Percentiles rank a stretch among this genome's conserved stretches.
Evolutionary conservation across 805 yeast species (phyloP).

Genomic region (Torulaspora microellipsoides): DNA sequence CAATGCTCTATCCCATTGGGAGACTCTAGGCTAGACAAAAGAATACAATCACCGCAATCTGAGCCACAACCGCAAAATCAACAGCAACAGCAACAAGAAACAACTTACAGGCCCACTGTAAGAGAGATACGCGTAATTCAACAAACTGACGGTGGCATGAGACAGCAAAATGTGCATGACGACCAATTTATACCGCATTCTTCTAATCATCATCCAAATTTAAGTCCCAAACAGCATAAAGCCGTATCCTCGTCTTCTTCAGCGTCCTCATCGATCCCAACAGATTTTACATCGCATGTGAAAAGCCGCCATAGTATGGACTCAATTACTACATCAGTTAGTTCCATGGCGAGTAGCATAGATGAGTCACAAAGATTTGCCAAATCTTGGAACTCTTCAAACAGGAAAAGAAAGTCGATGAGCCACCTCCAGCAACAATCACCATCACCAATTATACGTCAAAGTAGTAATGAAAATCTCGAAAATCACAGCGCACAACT

Average conservation of each 20-base stretch:
- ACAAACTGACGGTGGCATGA: background rate
- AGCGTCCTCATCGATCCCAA: constrained; percentile 31
- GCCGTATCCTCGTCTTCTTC: constrained; percentile 24
- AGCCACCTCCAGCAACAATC: constrained; percentile 17
- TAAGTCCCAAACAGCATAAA: constrained; percentile 4
- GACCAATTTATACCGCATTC: background rate
- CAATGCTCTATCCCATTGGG: constrained; percentile 1
- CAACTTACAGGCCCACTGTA: background rate
- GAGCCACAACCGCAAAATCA: background rate
- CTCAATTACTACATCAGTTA: constrained; percentile 33
- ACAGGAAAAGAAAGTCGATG: constrained; percentile 32
- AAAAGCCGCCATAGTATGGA: constrained; percentile 29
- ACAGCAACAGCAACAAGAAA: background rate
- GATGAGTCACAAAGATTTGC: constrained; percentile 34
- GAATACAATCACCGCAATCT: background rate
- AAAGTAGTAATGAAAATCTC: background rate
- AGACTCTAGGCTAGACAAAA: constrained; percentile 1
- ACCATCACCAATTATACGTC: constrained; percentile 1
- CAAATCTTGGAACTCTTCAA: constrained; percentile 35
- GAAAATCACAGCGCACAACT: background rate
- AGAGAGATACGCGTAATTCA: constrained; percentile 8
- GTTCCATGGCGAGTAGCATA: constrained; percentile 32
- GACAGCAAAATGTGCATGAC: no score
- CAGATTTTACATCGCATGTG: constrained; percentile 30
- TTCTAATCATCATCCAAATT: background rate